Evolutionary conservation across 495 filamentous ascomycete species (phyloP), one percentile per base, ranked within the genome.

Genomic region (Chaetomidium leptoderma): DNA sequence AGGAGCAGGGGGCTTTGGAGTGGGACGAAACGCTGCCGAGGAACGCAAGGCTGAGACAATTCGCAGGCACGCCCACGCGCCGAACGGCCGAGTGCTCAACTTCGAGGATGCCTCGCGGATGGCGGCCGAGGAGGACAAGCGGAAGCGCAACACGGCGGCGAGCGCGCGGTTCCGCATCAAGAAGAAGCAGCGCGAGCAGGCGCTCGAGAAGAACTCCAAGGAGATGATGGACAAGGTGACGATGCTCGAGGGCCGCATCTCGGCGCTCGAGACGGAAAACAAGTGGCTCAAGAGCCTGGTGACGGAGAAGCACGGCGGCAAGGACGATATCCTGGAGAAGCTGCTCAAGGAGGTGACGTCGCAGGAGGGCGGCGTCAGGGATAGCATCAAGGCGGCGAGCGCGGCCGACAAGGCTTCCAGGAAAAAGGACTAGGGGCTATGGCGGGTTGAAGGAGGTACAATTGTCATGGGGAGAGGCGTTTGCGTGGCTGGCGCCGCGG

Each of bases 131-230:
- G 93, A 98, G 76, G 93, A 98, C 72, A 97, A 97, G 71, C 89
- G 93, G 11, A 86, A 92, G 44, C 88, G 93, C 59, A 98, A 98
- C 74, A 98, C 93, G 1, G 93, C 93, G 35, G 93, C 93, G 40
- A 88, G 83, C 48, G 93, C 93, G 21, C 88, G 93, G 53, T 98
- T 98, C 83, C 88, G 93, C 55, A 84, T 95, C 66, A 98, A 98
- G 83, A 98, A 98, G 89, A 98, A 98, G 83, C 90, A 95, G 74
- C 89, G 93, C 53, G 93, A 98, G 76, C 89, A 93, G 69, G 86
- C 88, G 3, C 87, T 98, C 57, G 93, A 97, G 76, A 86, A 86
- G 54, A 84, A 84, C 44, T 88, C 93, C 57, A 92, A 95, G 72
- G 93, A 97, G 63, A 90, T 95, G 69, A 83, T 81, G 8, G 92